phyloP scores from a whole-genome alignment of 139 green algal species.

The Chlorella sp. region DNA sequence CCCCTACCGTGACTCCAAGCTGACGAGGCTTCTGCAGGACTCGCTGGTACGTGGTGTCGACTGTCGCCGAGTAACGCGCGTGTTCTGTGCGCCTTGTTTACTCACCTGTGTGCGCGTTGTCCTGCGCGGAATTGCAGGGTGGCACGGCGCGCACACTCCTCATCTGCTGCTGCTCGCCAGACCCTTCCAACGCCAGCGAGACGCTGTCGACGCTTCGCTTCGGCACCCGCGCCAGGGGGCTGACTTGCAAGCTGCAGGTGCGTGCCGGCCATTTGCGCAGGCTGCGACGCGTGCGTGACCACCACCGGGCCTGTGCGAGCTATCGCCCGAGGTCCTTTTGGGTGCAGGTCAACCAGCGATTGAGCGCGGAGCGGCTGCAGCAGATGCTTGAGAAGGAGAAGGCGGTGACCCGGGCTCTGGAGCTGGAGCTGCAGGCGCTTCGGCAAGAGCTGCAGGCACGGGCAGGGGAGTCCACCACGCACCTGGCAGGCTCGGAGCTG shows the following conservation, averaged over 20 bases:
- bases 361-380: constrained; percentile 12
- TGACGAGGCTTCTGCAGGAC: constrained; percentile 73
- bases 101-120: too few relatives aligned
- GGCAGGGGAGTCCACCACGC: too few relatives aligned
- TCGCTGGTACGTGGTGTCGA: constrained; percentile 47
- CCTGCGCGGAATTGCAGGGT: too few relatives aligned
- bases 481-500: too few relatives aligned
- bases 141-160: constrained; percentile 61
- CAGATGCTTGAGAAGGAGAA: constrained; percentile 2
- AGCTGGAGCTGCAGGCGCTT: not conserved
- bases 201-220: constrained; percentile 65
- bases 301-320: not conserved
- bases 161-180: constrained; percentile 76
- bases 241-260: constrained; percentile 14
- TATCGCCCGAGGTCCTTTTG: not conserved
- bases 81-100: too few relatives aligned
- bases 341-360: constrained; percentile 8
- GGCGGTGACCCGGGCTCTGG: not conserved
- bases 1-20: constrained; percentile 67
- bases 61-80: too few relatives aligned
- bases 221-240: constrained; percentile 13
- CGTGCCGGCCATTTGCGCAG: not conserved
- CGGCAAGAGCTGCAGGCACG: not conserved
- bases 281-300: not conserved
- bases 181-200: constrained; percentile 52